Evolutionary conservation across 2,329 filamentous ascomycete genomes (phyloP).

Genomic region (Stagonosporopsis chrysanthemi): DNA sequence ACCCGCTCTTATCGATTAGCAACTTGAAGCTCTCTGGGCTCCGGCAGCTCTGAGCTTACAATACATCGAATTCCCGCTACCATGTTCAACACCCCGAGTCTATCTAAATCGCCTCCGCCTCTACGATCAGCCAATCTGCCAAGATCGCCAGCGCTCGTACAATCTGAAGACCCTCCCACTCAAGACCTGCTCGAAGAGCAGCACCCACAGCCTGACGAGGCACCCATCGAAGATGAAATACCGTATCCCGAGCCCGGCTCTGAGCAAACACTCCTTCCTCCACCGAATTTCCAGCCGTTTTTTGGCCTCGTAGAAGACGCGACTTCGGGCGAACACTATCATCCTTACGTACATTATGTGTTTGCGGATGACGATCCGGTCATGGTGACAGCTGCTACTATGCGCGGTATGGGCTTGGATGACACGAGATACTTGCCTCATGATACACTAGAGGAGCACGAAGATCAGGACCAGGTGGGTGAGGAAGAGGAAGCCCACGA

Average conservation of each 20-base stretch:
- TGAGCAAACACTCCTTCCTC: constrained; percentile 49
- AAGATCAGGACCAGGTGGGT: constrained; percentile 24
- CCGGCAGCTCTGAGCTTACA: constrained; percentile 31
- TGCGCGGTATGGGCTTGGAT: constrained; percentile 61
- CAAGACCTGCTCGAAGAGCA: constrained; percentile 28
- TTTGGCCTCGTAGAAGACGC: constrained; percentile 85
- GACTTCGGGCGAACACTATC: constrained; percentile 75
- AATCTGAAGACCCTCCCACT: constrained; percentile 35
- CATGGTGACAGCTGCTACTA: constrained; percentile 71
- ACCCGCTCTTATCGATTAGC: constrained; percentile 32
- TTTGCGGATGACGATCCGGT: constrained; percentile 92
- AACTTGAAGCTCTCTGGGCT: constrained; percentile 26
- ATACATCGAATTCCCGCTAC: constrained; percentile 23
- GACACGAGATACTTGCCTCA: constrained; percentile 51
- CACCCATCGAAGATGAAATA: constrained; percentile 39
- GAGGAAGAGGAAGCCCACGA: constrained; percentile 37
- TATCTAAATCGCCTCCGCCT: constrained; percentile 27
- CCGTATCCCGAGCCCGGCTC: constrained; percentile 46
- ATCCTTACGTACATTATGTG: constrained; percentile 89
- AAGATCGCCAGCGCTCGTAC: constrained; percentile 32
- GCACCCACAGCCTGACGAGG: constrained; percentile 29
- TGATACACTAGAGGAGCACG: constrained; percentile 29
- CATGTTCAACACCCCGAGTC: constrained; percentile 41
- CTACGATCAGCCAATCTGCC: constrained; percentile 33
- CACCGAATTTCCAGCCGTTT: constrained; percentile 73